phyloP scores from a whole-genome alignment of 1,284 basidiomycete genomes.

The Microbotryum lychnidis-dioicae region DNA sequence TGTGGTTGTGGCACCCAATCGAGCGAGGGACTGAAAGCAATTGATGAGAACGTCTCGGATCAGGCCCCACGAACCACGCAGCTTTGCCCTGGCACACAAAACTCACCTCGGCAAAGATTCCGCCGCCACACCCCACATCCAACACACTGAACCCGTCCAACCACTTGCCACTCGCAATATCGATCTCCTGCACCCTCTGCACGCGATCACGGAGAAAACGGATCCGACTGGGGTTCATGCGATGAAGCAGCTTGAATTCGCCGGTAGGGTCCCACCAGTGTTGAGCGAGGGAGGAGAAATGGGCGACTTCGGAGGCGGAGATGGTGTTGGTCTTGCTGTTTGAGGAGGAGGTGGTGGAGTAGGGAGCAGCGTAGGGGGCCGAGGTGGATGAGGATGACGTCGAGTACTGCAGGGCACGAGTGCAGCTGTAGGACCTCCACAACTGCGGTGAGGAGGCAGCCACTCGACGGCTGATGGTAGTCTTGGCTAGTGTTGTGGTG shows the following conservation, averaged over 20 bases:
- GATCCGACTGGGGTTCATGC: constrained; percentile 89
- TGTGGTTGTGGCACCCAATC: constrained; percentile 74
- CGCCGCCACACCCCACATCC: constrained; percentile 92
- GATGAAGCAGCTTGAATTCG: constrained; percentile 81
- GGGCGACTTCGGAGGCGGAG: constrained; percentile 65
- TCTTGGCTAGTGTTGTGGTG: no score
- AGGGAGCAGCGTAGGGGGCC: no score
- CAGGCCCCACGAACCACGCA: background rate
- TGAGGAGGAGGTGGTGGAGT: background rate
- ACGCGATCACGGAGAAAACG: constrained; percentile 54
- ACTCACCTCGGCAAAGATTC: constrained; percentile 78
- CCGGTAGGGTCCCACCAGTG: constrained; percentile 96
- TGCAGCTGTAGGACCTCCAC: no score
- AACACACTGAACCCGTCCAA: constrained; percentile 60
- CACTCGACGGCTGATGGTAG: no score
- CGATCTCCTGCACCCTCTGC: constrained; percentile 36
- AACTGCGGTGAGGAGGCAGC: no score
- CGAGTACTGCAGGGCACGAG: no score
- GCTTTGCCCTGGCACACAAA: background rate
- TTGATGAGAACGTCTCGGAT: constrained; percentile 5
- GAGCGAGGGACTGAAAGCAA: constrained; percentile 60
- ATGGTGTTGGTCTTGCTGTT: constrained; percentile 24
- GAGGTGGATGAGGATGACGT: no score
- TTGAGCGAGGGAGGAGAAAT: constrained; percentile 83
- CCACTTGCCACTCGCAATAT: constrained; percentile 39